phyloP scores from a whole-genome alignment of 805 yeast genomes.

The Starmerella powellii region DNA sequence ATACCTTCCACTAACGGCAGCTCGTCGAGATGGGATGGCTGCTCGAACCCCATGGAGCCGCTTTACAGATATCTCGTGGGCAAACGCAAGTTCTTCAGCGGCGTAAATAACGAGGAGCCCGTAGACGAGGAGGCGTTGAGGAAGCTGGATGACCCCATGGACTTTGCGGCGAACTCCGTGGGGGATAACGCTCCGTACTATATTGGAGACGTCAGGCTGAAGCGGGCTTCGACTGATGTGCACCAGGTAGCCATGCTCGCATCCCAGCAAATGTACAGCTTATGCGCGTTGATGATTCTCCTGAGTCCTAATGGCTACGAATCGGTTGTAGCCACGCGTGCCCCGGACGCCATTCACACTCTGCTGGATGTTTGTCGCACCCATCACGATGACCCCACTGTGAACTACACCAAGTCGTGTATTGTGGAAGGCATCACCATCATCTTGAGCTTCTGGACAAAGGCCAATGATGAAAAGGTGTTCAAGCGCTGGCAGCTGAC shows the following conservation, averaged over 20 bases:
- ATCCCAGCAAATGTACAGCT: slow-evolving; percentile 5
- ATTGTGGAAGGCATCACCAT: slow-evolving; percentile 6
- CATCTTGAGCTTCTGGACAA: neutral
- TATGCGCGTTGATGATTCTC: slow-evolving; percentile 7
- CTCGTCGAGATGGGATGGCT: neutral
- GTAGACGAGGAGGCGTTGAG: no score
- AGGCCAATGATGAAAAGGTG: neutral
- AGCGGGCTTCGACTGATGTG: neutral
- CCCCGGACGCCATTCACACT: slow-evolving; percentile 8
- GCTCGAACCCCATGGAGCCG: neutral
- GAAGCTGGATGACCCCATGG: no score
- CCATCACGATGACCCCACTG: neutral
- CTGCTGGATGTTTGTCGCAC: slow-evolving; percentile 6
- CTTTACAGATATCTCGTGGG: neutral
- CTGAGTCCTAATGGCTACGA: slow-evolving; percentile 2
- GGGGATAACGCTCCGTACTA: no score
- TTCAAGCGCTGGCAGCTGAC: slow-evolving; percentile 2
- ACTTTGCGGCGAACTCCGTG: no score
- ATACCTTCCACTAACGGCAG: slow-evolving; percentile 10
- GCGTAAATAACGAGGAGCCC: no score
- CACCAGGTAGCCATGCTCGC: neutral
- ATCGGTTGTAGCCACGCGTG: neutral
- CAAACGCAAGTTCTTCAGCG: no score
- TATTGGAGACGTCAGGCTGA: neutral
- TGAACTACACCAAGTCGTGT: neutral